phyloP scores from a whole-genome alignment of 176 grass and related monocot genomes.

The Phragmites australis region DNA sequence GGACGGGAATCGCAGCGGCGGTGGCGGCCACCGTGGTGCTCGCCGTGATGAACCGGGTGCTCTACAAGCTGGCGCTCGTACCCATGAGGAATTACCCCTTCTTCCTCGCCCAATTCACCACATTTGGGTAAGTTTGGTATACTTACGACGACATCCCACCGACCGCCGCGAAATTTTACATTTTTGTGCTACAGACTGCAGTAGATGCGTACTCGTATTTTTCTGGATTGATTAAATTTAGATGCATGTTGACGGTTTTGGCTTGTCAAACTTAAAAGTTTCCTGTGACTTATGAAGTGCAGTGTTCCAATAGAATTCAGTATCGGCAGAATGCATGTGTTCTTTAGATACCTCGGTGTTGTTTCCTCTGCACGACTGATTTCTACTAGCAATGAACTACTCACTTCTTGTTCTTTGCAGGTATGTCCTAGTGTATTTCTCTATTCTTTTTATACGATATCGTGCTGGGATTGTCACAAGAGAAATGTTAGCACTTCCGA shows the following conservation, averaged over 20 bases:
- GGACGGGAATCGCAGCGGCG: constrained; percentile 44
- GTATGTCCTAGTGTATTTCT: constrained; percentile 83
- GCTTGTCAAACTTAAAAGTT: neutral
- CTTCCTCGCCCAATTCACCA: constrained; percentile 81
- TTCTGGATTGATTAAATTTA: neutral
- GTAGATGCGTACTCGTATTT: neutral
- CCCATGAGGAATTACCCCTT: constrained; percentile 87
- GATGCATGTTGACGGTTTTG: neutral
- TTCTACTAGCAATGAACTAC: neutral
- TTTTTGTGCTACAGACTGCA: neutral
- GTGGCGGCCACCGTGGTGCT: constrained; percentile 55
- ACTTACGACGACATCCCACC: neutral
- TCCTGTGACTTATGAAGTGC: neutral
- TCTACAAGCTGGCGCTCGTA: constrained; percentile 95
- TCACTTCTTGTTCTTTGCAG: constrained; percentile 42
- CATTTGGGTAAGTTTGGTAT: constrained; percentile 67
- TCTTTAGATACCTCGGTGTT: neutral
- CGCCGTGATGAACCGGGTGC: constrained; percentile 84
- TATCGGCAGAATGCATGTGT: neutral
- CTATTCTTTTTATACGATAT: constrained; percentile 65
- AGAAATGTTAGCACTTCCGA: constrained; percentile 88
- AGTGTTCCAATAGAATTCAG: neutral
- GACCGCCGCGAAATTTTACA: neutral
- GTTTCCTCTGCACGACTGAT: neutral
- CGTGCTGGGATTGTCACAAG: constrained; percentile 62